These are phyloP conservation scores for Dendrothele bispora DNA, from an alignment of 768 basidiomycete genomes.

Conservation along the genomic window DNA sequence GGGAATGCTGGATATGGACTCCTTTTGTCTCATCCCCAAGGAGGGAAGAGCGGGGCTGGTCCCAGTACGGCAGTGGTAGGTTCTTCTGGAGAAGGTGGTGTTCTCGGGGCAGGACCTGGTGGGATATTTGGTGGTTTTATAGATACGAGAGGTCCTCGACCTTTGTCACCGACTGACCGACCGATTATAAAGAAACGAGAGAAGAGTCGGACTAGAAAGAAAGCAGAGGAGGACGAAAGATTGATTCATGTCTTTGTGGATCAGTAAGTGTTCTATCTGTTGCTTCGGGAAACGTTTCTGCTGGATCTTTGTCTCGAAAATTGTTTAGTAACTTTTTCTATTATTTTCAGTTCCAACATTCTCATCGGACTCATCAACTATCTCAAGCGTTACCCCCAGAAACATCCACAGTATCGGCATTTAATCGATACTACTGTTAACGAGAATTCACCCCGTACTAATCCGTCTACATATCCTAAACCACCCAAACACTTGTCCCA, in stretches of 20 bases:
- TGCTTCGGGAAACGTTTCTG: background rate
- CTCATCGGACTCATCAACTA: slow-evolving; percentile 79
- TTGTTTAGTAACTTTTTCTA: background rate
- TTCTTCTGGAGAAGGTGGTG: background rate
- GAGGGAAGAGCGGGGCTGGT: slow-evolving; percentile 8
- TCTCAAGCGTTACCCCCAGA: slow-evolving; percentile 53
- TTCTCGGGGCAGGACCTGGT: no score
- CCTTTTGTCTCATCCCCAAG: slow-evolving; percentile 12
- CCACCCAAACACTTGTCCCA: slow-evolving; percentile 65
- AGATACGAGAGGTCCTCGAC: slow-evolving; percentile 21
- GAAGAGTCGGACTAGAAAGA: no score
- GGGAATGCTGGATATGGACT: no score
- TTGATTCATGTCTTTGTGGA: slow-evolving; percentile 43
- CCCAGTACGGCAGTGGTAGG: background rate
- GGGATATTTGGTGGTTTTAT: slow-evolving; percentile 22
- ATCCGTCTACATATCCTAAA: slow-evolving; percentile 31
- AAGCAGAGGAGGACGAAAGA: slow-evolving; percentile 17
- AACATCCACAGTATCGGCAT: slow-evolving; percentile 14
- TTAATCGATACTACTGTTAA: slow-evolving; percentile 14
- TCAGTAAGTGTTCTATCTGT: slow-evolving; percentile 33
- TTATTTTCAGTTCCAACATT: slow-evolving; percentile 73
- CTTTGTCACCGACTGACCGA: no score
- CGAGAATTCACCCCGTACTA: slow-evolving; percentile 17
- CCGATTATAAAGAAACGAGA: no score
- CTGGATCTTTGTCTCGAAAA: no score